These are phyloP conservation scores for Aspergillus melleus DNA, from an alignment of 2,329 filamentous ascomycete genomes.

Conservation along the genomic window DNA sequence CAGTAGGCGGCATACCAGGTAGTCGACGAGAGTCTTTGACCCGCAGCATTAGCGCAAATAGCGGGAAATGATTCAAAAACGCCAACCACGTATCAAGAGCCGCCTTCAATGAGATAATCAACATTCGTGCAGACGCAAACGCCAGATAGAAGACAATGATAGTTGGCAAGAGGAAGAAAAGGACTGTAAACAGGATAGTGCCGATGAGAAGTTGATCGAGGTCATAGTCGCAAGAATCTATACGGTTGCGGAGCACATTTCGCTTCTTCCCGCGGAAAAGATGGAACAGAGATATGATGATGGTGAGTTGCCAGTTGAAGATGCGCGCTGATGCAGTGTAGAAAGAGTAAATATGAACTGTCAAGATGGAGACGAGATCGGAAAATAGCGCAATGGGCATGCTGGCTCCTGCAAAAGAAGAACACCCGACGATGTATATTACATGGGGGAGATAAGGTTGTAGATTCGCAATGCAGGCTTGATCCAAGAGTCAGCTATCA, in stretches of 20 bases:
- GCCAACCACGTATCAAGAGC: slow-evolving; percentile 87
- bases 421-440: slow-evolving; percentile 90
- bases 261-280: slow-evolving; percentile 97
- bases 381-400: slow-evolving; percentile 97
- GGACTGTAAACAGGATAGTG: slow-evolving; percentile 91
- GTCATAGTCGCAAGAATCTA: slow-evolving; percentile 98
- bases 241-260: slow-evolving; percentile 93
- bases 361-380: slow-evolving; percentile 85
- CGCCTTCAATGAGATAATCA: slow-evolving; percentile 91
- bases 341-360: slow-evolving; percentile 96
- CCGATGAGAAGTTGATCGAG: slow-evolving; percentile 94
- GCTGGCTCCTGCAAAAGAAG: slow-evolving; percentile 91
- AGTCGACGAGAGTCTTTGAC: slow-evolving; percentile 89
- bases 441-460: slow-evolving; percentile 79
- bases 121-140: slow-evolving; percentile 91
- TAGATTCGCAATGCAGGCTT: slow-evolving; percentile 73
- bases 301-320: slow-evolving; percentile 97
- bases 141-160: slow-evolving; percentile 96
- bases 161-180: slow-evolving; percentile 93
- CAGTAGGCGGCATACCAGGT: slow-evolving; percentile 71
- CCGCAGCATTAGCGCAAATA: slow-evolving; percentile 94
- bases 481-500: slow-evolving; percentile 15
- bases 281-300: slow-evolving; percentile 96
- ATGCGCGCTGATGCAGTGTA: slow-evolving; percentile 96
- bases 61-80: slow-evolving; percentile 93